These are phyloP conservation scores for Physcomitrellopsis africana DNA, from an alignment of 225 moss, liverwort and hornwort species.

Conservation along the genomic window DNA sequence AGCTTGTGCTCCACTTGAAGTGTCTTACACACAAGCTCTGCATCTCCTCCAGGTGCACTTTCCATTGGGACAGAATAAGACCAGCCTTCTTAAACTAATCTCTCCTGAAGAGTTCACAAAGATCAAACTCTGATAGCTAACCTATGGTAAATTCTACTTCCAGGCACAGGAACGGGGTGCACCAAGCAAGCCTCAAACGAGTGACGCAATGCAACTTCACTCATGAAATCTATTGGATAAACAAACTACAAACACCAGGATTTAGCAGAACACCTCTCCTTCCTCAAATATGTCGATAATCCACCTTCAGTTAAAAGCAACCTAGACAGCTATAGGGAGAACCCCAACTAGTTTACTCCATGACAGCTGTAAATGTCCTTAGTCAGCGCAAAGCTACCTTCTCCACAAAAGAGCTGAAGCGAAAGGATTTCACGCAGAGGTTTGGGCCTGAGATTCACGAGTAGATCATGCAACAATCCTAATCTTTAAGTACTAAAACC, in stretches of 20 bases:
- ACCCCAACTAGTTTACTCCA: neutral
- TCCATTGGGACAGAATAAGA: slow-evolving; percentile 54
- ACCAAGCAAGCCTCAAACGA: neutral
- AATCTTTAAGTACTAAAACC: slow-evolving; percentile 8
- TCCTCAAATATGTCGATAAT: neutral
- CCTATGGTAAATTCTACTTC: neutral
- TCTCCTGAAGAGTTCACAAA: slow-evolving; percentile 12
- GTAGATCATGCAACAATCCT: neutral
- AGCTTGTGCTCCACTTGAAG: slow-evolving; percentile 83
- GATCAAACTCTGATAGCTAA: slow-evolving; percentile 15
- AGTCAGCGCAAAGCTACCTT: neutral
- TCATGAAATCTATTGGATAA: neutral
- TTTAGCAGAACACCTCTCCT: neutral
- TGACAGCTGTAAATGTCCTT: neutral
- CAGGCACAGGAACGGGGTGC: neutral
- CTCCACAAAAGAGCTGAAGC: neutral
- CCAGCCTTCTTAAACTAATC: slow-evolving; percentile 19
- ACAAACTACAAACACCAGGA: slow-evolving; percentile 10
- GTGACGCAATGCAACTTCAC: neutral
- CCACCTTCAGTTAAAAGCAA: neutral
- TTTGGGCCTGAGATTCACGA: neutral
- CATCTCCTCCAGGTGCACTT: slow-evolving; percentile 67
- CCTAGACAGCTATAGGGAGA: neutral
- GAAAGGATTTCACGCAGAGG: neutral
- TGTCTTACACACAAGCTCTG: slow-evolving; percentile 70